These are phyloP conservation scores for Eucalyptus pauciflora DNA, from an alignment of 345 rosid genomes.

Conservation along the genomic window DNA sequence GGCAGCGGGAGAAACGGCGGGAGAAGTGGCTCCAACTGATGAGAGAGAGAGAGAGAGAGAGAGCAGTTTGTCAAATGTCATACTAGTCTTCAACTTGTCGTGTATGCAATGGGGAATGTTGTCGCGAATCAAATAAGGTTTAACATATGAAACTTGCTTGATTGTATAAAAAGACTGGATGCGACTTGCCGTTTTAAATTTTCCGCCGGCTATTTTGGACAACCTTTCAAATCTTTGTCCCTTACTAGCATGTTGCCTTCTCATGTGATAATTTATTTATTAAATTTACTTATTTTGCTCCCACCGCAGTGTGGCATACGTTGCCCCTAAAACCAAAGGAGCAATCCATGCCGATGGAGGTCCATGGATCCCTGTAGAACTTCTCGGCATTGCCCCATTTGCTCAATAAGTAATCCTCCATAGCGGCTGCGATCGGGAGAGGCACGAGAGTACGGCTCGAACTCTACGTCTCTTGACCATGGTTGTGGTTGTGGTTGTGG, in stretches of 20 bases:
- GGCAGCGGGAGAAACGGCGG: background rate
- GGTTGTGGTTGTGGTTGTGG: background rate
- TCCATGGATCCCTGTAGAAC: background rate
- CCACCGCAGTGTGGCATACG: rapidly evolving
- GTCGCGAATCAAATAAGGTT: background rate
- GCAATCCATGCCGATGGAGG: background rate
- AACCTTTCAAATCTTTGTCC: background rate
- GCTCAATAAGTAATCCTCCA: background rate
- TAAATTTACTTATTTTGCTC: background rate
- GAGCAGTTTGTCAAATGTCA: background rate
- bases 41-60: background rate
- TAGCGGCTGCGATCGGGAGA: background rate
- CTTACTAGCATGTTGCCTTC: background rate
- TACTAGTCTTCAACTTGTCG: background rate
- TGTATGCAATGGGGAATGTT: background rate
- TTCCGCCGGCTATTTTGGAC: background rate
- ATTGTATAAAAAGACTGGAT: background rate
- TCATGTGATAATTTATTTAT: background rate
- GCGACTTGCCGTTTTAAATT: background rate
- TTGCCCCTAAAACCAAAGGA: background rate
- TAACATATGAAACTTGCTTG: background rate
- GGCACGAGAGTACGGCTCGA: background rate
- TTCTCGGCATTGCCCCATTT: background rate
- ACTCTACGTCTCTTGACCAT: background rate
- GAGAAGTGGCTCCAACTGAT: background rate